A percentile compares a stretch with the other conserved stretches of the same genome.
These are phyloP conservation scores for Apiotrichum gracile DNA, from an alignment of 1,284 basidiomycete genomes.

Conservation along the genomic window DNA sequence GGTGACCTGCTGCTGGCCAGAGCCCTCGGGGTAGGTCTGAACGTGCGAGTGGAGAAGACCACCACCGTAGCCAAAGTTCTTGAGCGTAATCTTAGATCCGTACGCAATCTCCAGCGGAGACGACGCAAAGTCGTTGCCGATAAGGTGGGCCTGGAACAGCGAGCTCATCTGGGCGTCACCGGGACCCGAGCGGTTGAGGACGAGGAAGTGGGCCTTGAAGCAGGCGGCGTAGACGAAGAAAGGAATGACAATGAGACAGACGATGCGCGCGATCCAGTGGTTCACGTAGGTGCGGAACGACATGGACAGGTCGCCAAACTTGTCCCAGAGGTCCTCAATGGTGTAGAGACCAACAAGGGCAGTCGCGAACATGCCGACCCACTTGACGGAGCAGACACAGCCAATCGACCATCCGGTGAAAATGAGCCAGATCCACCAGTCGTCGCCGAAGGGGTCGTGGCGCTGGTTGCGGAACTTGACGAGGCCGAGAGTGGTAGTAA, in stretches of 20 bases:
- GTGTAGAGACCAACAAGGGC: conserved; percentile 93
- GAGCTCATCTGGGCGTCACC: conserved; percentile 99
- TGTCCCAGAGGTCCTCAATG: conserved; percentile 96
- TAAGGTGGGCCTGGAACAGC: conserved; percentile 93
- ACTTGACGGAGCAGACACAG: conserved; percentile 93
- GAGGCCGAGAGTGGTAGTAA: conserved; percentile 89
- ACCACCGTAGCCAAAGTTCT: conserved; percentile 97
- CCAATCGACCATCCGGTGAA: conserved; percentile 91
- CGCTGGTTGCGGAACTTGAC: conserved; percentile 97
- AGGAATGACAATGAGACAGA: conserved; percentile 82
- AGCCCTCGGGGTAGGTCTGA: conserved; percentile 89
- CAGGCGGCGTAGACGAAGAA: conserved; percentile 85
- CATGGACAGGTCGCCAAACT: conserved; percentile 94
- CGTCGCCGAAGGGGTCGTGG: conserved; percentile 79
- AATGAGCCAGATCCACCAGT: conserved; percentile 95
- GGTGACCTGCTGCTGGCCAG: conserved; percentile 91
- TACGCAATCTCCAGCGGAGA: conserved; percentile 86
- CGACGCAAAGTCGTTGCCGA: conserved; percentile 84
- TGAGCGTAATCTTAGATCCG: conserved; percentile 86
- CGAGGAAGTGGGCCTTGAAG: conserved; percentile 94
- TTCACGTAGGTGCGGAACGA: conserved; percentile 72
- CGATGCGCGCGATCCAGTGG: conserved; percentile 84
- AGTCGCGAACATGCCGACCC: conserved; percentile 93
- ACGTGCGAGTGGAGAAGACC: conserved; percentile 94
- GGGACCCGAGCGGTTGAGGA: conserved; percentile 88